phyloP scores from a whole-genome alignment of 805 yeast species.

The Debaryomyces hansenii region DNA sequence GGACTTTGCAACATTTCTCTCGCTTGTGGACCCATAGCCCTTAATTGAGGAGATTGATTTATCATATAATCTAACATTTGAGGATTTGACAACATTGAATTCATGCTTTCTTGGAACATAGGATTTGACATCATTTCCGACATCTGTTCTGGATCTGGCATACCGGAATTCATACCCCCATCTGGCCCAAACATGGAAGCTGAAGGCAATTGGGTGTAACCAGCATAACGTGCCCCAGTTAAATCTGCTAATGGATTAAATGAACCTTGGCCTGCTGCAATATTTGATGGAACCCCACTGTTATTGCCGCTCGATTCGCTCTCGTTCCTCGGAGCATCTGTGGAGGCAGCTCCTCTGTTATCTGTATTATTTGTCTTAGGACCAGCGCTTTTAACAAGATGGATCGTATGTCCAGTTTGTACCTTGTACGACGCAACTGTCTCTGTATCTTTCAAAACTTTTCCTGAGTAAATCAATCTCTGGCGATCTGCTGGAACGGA shows the following conservation, averaged over 20 bases:
- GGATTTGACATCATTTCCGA: constrained; percentile 78
- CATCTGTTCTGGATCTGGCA: constrained; percentile 77
- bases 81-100: constrained; percentile 80
- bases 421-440: constrained; percentile 74
- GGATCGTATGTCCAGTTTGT: constrained; percentile 83
- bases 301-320: constrained; percentile 11
- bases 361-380: constrained; percentile 31
- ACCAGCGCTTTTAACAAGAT: constrained; percentile 78
- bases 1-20: constrained; percentile 85
- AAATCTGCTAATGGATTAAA: constrained; percentile 89
- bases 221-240: constrained; percentile 96
- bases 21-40: constrained; percentile 86
- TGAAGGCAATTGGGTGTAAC: constrained; percentile 82
- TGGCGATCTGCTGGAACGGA: constrained; percentile 77
- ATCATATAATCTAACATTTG: constrained; percentile 83
- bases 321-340: constrained; percentile 14
- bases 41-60: constrained; percentile 78
- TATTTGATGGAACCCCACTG: constrained; percentile 64
- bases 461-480: constrained; percentile 89
- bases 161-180: constrained; percentile 75
- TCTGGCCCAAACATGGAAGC: constrained; percentile 92
- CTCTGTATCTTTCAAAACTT: constrained; percentile 84
- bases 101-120: constrained; percentile 76
- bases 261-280: constrained; percentile 85
- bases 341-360: constrained; percentile 20